Percentiles rank a stretch among this genome's conserved stretches.
phyloP scores from a whole-genome alignment of 495 filamentous ascomycete genomes.

The Penicillium odoratum region DNA sequence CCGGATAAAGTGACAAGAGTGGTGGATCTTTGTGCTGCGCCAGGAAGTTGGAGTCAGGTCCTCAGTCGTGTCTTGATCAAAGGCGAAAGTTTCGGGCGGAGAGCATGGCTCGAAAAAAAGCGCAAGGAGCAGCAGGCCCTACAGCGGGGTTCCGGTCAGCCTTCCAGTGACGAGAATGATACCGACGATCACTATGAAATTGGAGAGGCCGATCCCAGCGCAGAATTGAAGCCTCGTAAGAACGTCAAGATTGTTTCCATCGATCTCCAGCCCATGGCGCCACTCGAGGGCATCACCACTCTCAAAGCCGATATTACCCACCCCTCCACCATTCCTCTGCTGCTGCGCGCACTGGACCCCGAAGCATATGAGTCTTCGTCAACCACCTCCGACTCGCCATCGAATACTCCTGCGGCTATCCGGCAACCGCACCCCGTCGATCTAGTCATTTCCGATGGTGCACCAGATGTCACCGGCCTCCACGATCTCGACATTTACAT shows the following conservation, averaged over 20 bases:
- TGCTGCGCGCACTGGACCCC: conserved; percentile 80
- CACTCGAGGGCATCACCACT: conserved; percentile 85
- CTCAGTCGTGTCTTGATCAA: conserved; percentile 90
- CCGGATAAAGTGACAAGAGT: conserved; percentile 77
- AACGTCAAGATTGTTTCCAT: conserved; percentile 94
- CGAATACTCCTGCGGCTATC: conserved; percentile 34
- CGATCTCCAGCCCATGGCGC: conserved; percentile 93
- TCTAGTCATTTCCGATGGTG: conserved; percentile 91
- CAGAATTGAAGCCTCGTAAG: conserved; percentile 55
- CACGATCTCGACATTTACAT: conserved; percentile 98
- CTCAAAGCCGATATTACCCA: conserved; percentile 96
- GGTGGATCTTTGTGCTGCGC: conserved; percentile 93
- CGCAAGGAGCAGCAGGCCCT: conserved; percentile 49
- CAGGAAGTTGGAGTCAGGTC: conserved; percentile 95
- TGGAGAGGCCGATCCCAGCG: conserved; percentile 32
- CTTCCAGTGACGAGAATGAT: conserved; percentile 21
- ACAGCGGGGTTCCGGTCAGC: conserved; percentile 31
- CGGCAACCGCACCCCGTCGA: conserved; percentile 72
- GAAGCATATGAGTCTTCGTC: conserved; percentile 62
- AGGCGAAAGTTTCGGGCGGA: conserved; percentile 81
- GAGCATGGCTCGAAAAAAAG: conserved; percentile 82
- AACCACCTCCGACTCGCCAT: conserved; percentile 18
- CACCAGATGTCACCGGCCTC: conserved; percentile 92
- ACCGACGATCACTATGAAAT: conserved; percentile 20
- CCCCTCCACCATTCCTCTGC: conserved; percentile 86